Evolutionary conservation across 2,329 filamentous ascomycete genomes (phyloP).

Genomic region (Epichloe aotearoae): DNA sequence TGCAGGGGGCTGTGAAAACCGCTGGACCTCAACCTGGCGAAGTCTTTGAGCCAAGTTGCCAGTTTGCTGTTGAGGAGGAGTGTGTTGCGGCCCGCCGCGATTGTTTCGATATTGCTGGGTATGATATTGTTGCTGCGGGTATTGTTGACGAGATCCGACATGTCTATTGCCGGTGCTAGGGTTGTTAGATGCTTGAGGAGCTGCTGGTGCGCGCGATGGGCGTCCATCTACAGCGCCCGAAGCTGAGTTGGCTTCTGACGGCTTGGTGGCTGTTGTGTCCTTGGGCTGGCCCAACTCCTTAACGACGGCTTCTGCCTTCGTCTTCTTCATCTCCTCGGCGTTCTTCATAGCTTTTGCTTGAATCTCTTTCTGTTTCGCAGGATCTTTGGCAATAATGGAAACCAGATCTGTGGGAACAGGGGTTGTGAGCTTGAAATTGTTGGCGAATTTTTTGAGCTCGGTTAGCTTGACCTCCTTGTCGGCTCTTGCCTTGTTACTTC

Average conservation of each 20-base stretch:
- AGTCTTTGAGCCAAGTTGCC: constrained; percentile 38
- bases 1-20: constrained; percentile 29
- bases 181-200: constrained; percentile 18
- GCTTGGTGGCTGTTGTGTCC: constrained; percentile 28
- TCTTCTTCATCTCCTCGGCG: constrained; percentile 48
- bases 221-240: constrained; percentile 15
- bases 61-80: constrained; percentile 25
- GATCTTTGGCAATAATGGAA: constrained; percentile 91
- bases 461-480: constrained; percentile 90
- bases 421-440: constrained; percentile 86
- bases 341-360: constrained; percentile 75
- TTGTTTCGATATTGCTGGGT: constrained; percentile 34
- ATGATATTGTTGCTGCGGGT: constrained; percentile 32
- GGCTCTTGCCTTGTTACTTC: constrained; percentile 44
- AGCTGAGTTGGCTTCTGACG: constrained; percentile 13
- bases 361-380: constrained; percentile 85
- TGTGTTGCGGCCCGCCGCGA: constrained; percentile 30
- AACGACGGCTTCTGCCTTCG: constrained; percentile 34
- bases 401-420: constrained; percentile 86
- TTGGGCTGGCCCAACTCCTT: constrained; percentile 32
- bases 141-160: constrained; percentile 33
- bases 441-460: constrained; percentile 92
- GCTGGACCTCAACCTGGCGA: constrained; percentile 38
- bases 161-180: constrained; percentile 27
- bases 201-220: constrained; percentile 20